Percentiles rank a stretch among this genome's conserved stretches.
These are phyloP conservation scores for Verticillium nonalfalfae DNA, from an alignment of 2,329 filamentous ascomycete genomes.

Conservation along the genomic window DNA sequence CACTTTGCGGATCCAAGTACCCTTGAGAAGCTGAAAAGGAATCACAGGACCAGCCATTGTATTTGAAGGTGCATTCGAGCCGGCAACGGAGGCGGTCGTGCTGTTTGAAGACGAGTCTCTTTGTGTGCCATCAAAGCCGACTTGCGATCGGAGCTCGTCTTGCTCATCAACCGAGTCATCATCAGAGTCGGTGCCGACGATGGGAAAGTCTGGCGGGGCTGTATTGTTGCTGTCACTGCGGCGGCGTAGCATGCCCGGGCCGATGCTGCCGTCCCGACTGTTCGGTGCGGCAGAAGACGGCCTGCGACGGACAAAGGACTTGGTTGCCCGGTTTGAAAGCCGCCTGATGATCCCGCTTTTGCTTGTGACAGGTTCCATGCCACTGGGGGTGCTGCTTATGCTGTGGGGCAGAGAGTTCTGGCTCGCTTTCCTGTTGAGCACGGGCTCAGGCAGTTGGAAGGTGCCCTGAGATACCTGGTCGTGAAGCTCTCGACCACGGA, in stretches of 20 bases:
- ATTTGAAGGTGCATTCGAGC: slow-evolving; percentile 26
- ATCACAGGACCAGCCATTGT: slow-evolving; percentile 63
- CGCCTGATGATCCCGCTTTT: slow-evolving; percentile 63
- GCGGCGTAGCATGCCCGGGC: slow-evolving; percentile 79
- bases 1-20: slow-evolving; percentile 73
- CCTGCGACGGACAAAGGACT: slow-evolving; percentile 58
- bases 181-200: slow-evolving; percentile 47
- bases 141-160: slow-evolving; percentile 36
- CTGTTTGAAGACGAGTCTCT: slow-evolving; percentile 43
- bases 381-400: slow-evolving; percentile 48
- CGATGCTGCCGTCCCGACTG: slow-evolving; percentile 80
- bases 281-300: slow-evolving; percentile 71
- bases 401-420: slow-evolving; percentile 59
- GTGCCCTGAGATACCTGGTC: slow-evolving; percentile 42
- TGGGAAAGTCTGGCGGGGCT: slow-evolving; percentile 42
- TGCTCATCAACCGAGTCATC: slow-evolving; percentile 48
- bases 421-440: slow-evolving; percentile 54
- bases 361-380: slow-evolving; percentile 37
- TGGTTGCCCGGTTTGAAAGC: slow-evolving; percentile 73
- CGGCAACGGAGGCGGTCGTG: slow-evolving; percentile 38
- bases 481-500: slow-evolving; percentile 48
- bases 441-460: slow-evolving; percentile 69
- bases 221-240: slow-evolving; percentile 86
- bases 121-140: slow-evolving; percentile 32
- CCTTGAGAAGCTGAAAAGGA: slow-evolving; percentile 69